These are phyloP conservation scores for Parastagonospora avenae DNA, from an alignment of 2,329 filamentous ascomycete species.

Conservation along the genomic window DNA sequence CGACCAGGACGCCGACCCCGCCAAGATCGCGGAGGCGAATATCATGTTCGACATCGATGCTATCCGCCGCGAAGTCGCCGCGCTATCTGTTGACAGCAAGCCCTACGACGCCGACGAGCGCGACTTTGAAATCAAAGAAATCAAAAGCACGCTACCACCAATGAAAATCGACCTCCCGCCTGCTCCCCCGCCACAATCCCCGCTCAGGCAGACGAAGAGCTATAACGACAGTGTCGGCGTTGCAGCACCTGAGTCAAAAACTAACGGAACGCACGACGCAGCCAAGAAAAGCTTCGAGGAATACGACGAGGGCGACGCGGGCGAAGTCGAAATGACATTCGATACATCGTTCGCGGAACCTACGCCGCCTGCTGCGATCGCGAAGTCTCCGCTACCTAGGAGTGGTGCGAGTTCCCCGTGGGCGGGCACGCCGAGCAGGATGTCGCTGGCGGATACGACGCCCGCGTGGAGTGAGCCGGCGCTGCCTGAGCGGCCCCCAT, in stretches of 20 bases:
- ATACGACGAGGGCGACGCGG: slow-evolving; percentile 42
- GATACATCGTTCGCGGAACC: slow-evolving; percentile 45
- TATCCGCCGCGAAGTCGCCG: slow-evolving; percentile 71
- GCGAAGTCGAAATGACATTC: slow-evolving; percentile 51
- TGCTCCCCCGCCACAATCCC: slow-evolving; percentile 22
- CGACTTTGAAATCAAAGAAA: slow-evolving; percentile 71
- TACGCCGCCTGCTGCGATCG: slow-evolving; percentile 6
- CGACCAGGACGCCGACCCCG: slow-evolving; percentile 51
- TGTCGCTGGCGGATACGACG: slow-evolving; percentile 3
- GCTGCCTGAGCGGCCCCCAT: slow-evolving; percentile 29
- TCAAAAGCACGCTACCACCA: slow-evolving; percentile 85
- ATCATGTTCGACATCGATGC: slow-evolving; percentile 96
- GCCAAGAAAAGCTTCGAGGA: slow-evolving; percentile 34
- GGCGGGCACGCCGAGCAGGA: slow-evolving; percentile 3
- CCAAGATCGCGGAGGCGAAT: slow-evolving; percentile 59
- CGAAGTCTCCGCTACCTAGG: slow-evolving; percentile 19
- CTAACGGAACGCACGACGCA: slow-evolving; percentile 20
- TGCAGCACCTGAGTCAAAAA: slow-evolving; percentile 10
- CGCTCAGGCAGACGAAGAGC: slow-evolving; percentile 49
- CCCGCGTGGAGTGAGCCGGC: slow-evolving; percentile 22
- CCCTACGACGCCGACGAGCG: slow-evolving; percentile 30
- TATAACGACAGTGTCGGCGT: slow-evolving; percentile 44
- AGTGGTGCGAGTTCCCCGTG: slow-evolving; percentile 12
- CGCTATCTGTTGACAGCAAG: slow-evolving; percentile 72
- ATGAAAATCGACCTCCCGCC: slow-evolving; percentile 71